Percentiles rank a stretch among this genome's conserved stretches.
phyloP scores from a whole-genome alignment of 2,329 filamentous ascomycete genomes.

The Botryotinia convoluta region DNA sequence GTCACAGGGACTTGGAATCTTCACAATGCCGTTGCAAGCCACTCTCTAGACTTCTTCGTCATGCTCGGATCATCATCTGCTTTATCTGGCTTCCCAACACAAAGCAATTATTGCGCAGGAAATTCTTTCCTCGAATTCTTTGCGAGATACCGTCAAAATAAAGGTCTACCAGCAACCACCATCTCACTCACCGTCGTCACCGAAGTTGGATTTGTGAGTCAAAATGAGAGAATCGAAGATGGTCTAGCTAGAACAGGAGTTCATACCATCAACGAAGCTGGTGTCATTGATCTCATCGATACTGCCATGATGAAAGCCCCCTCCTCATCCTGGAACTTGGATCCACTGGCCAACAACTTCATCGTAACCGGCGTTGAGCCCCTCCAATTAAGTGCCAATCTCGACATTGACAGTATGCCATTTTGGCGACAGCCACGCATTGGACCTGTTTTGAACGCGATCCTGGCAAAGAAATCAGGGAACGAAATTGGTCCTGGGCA shows the following conservation, averaged over 20 bases:
- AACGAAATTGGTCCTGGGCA: background rate
- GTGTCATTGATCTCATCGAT: slow-evolving; percentile 29
- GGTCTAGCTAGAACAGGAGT: slow-evolving; percentile 21
- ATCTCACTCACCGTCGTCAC: slow-evolving; percentile 39
- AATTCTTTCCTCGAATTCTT: slow-evolving; percentile 42
- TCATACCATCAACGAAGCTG: slow-evolving; percentile 23
- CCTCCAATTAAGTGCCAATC: background rate
- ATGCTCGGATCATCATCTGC: slow-evolving; percentile 37
- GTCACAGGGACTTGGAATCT: slow-evolving; percentile 25
- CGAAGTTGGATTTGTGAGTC: slow-evolving; percentile 39
- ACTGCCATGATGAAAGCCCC: slow-evolving; percentile 22
- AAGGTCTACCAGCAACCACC: slow-evolving; percentile 33
- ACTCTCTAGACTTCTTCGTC: slow-evolving; percentile 41
- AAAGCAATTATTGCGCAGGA: slow-evolving; percentile 42
- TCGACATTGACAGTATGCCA: background rate
- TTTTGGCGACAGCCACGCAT: background rate
- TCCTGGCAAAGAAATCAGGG: slow-evolving; percentile 11
- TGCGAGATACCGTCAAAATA: slow-evolving; percentile 31
- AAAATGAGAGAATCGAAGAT: slow-evolving; percentile 30
- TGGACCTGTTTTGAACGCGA: background rate
- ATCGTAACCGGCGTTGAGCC: slow-evolving; percentile 12
- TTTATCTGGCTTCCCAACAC: slow-evolving; percentile 36
- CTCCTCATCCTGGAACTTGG: background rate
- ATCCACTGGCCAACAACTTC: slow-evolving; percentile 5
- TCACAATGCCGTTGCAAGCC: slow-evolving; percentile 21